Percentiles rank a stretch among this genome's conserved stretches.
Evolutionary conservation across 306 rosid species (phyloP).

Genomic region (Acmispon strigosus): DNA sequence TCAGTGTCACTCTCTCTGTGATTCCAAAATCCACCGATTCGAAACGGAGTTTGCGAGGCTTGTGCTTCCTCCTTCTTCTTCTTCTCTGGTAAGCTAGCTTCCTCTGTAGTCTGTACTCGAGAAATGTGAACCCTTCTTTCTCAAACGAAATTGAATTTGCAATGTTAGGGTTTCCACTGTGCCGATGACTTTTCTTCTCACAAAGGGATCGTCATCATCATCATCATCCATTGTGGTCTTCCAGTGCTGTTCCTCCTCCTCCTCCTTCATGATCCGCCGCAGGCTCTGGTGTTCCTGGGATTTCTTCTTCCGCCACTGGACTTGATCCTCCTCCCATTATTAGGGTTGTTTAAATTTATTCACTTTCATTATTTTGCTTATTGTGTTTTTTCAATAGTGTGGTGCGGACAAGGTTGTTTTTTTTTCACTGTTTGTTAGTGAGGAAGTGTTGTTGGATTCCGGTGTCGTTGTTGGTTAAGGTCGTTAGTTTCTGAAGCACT

Average conservation of each 20-base stretch:
- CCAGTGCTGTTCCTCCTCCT: conserved; percentile 12
- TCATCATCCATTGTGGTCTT: conserved; percentile 21
- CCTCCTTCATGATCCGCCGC: conserved; percentile 41
- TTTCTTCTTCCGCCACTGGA: conserved; percentile 47
- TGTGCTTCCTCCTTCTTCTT: neutral
- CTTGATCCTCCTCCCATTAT: conserved; percentile 22
- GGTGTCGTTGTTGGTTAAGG: neutral
- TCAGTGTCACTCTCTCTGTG: neutral
- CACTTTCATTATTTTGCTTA: neutral
- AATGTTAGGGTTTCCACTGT: conserved; percentile 41
- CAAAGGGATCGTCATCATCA: conserved; percentile 24
- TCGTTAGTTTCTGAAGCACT: conserved; percentile 14
- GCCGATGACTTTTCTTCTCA: conserved; percentile 44
- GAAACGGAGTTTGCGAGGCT: neutral
- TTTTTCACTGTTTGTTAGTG: too few species aligned
- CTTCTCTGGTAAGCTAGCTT: conserved; percentile 50
- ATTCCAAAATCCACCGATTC: neutral
- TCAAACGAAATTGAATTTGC: conserved; percentile 18
- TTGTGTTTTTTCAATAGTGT: too few species aligned
- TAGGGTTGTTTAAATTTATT: conserved; percentile 13
- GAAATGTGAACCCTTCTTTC: too few species aligned
- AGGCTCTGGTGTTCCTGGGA: conserved; percentile 40
- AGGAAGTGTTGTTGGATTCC: neutral
- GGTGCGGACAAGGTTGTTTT: too few species aligned
- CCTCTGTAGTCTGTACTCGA: neutral